Percentiles rank a stretch among this genome's conserved stretches.
phyloP scores from a whole-genome alignment of 2,329 filamentous ascomycete genomes.

The Hypoxylon rubiginosum region DNA sequence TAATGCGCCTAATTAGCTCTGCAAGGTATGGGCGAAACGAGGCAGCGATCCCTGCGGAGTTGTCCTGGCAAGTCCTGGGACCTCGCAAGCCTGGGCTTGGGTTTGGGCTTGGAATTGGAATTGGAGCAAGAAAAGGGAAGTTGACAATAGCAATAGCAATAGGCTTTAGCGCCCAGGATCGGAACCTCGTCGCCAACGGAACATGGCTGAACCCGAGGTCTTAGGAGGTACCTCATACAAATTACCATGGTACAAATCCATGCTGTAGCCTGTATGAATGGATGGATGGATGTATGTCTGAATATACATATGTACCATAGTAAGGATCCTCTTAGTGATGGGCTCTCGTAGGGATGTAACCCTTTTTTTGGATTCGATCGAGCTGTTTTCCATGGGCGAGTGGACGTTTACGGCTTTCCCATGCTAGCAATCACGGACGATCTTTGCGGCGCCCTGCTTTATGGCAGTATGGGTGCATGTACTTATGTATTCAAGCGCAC shows the following conservation, averaged over 20 bases:
- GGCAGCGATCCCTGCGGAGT: slow-evolving; percentile 14
- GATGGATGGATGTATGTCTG: not conserved
- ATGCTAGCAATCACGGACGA: slow-evolving; percentile 30
- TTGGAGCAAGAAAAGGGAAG: slow-evolving; percentile 23
- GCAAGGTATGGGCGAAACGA: slow-evolving; percentile 21
- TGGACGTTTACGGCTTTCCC: slow-evolving; percentile 4
- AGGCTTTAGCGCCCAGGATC: slow-evolving; percentile 35
- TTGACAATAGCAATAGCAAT: too few species aligned
- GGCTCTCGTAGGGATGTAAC: slow-evolving; percentile 27
- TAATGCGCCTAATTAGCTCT: slow-evolving; percentile 37
- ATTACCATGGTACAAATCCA: slow-evolving; percentile 8
- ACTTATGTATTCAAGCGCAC: not conserved
- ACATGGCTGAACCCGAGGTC: slow-evolving; percentile 36
- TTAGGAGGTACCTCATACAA: slow-evolving; percentile 4
- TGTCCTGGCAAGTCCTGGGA: slow-evolving; percentile 2
- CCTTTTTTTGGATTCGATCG: not conserved
- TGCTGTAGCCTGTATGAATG: slow-evolving; percentile 9
- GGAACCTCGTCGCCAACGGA: slow-evolving; percentile 34
- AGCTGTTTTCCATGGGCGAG: slow-evolving; percentile 6
- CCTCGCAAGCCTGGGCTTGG: slow-evolving; percentile 24
- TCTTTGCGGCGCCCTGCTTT: slow-evolving; percentile 23
- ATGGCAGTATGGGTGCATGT: not conserved
- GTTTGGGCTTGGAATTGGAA: slow-evolving; percentile 13
- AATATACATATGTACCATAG: not conserved
- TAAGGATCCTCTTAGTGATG: slow-evolving; percentile 25